Percentiles rank a stretch among this genome's conserved stretches.
These are phyloP conservation scores for Chloris gayana DNA, from an alignment of 176 grass and related monocot species.

Conservation along the genomic window DNA sequence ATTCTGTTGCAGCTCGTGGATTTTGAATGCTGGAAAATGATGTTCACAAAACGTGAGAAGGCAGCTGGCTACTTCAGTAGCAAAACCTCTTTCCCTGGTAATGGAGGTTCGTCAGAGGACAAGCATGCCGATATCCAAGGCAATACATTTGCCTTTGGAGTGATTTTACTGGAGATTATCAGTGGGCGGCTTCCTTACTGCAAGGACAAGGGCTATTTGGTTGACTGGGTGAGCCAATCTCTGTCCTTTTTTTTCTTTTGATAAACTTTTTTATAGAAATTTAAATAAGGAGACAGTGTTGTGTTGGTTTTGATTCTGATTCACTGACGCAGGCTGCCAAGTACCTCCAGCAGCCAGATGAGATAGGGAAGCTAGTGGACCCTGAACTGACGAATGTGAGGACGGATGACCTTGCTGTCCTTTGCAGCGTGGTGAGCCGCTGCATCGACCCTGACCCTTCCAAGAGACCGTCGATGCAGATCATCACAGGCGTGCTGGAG, in stretches of 20 bases:
- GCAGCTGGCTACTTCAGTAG: constrained; percentile 35
- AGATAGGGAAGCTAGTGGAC: constrained; percentile 75
- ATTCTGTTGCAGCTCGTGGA: constrained; percentile 75
- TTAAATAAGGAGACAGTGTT: too few species aligned
- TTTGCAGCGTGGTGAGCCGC: constrained; percentile 84
- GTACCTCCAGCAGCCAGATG: constrained; percentile 80
- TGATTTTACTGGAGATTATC: constrained; percentile 91
- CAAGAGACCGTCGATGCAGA: constrained; percentile 91
- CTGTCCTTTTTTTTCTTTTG: not conserved
- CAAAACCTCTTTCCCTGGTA: constrained; percentile 54
- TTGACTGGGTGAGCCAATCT: constrained; percentile 70
- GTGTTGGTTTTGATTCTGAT: not conserved
- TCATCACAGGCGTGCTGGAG: constrained; percentile 72
- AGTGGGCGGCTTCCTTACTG: constrained; percentile 89
- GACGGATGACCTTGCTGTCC: constrained; percentile 56
- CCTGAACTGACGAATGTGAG: constrained; percentile 59
- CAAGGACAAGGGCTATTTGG: constrained; percentile 83
- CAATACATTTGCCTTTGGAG: constrained; percentile 82
- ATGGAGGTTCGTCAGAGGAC: constrained; percentile 50
- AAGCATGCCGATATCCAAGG: constrained; percentile 65
- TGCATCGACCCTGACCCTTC: constrained; percentile 87
- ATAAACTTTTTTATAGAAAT: too few species aligned
- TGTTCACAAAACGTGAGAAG: constrained; percentile 67
- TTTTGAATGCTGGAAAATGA: constrained; percentile 91
- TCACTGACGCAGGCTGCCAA: constrained; percentile 49